Evolutionary conservation across 2,329 filamentous ascomycete species (phyloP), one percentile per base, ranked within the genome.

Genomic region (Samsoniella hepiali): DNA sequence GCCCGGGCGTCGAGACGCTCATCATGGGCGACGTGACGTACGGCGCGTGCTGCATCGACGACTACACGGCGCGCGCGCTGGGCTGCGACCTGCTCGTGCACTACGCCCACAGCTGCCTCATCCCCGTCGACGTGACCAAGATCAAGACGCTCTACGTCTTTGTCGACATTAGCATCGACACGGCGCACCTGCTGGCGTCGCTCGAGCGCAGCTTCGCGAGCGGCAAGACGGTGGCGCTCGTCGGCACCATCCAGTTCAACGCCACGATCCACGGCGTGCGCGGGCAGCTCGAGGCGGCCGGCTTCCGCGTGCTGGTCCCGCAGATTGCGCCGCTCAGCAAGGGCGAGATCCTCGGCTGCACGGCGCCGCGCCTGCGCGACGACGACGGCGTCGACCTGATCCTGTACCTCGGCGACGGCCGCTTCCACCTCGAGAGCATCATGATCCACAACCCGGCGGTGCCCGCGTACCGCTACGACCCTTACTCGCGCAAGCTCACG

Each of bases 1-100:
- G 95, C 72, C 90, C 92, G 0, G 93, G 91, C 1, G 89, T 90
- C 47, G 91, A 96, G 74, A 98, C 94, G 2, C 82, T 98, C 61
- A 99, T 99, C 75, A 99, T 99, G 95, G 95, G 95, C 65, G 95
- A 99, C 74, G 95, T 99, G 50, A 99, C 95, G 1, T 99, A 99
- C 75, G 95, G 95, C 67, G 95, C 95, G 29, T 99, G 95, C 80
- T 99, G 95, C 73, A 97, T 99, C 70, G 95, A 99, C 74, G 95
- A 99, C 78, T 99, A 96, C 78, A 99, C 95, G 0, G 96, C 95
- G 1, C 84, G 94, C 51, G 95, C 96, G 0, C 84, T 99, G 29
- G 95, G 93, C 1, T 99, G 95, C 74, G 95, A 99, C 70, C 81
- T 99, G 7, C 82, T 99, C 10, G 91, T 99, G 1, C 95, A 99